phyloP scores from a whole-genome alignment of 306 rosid species.

The Biancaea sappan region DNA sequence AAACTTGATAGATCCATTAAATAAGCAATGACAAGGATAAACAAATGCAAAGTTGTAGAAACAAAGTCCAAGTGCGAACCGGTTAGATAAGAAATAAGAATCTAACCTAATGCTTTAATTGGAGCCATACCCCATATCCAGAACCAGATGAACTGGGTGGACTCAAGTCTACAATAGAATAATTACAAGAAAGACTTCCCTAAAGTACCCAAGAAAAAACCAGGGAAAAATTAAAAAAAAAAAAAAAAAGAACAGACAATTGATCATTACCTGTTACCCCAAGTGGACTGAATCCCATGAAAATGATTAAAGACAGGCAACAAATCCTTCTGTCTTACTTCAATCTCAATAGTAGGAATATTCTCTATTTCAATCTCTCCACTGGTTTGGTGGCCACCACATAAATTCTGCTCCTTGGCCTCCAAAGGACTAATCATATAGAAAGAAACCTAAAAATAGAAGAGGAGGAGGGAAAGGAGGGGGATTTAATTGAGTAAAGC shows the following conservation, averaged over 20 bases:
- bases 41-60: constrained; percentile 20
- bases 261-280: constrained; percentile 76
- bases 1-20: neutral
- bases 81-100: neutral
- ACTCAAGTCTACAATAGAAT: neutral
- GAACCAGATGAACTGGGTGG: constrained; percentile 12
- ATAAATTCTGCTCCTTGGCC: constrained; percentile 43
- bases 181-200: neutral
- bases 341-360: constrained; percentile 65
- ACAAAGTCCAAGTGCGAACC: constrained; percentile 8
- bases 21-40: constrained; percentile 13
- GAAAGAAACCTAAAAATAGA: constrained; percentile 67
- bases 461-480: neutral
- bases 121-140: constrained; percentile 23
- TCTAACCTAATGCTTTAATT: constrained; percentile 22
- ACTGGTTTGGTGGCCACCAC: constrained; percentile 34
- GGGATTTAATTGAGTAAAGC: constrained; percentile 35
- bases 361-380: constrained; percentile 93
- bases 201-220: neutral
- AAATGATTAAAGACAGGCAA: constrained; percentile 82
- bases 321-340: constrained; percentile 78
- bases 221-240: too few relatives aligned
- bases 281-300: constrained; percentile 60
- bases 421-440: constrained; percentile 57
- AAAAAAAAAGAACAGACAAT: neutral